Percentiles rank a stretch among this genome's conserved stretches.
Conservation (phyloP, 1,139 yeast species). For the Kurtzmaniella quercitrusa region DNA sequence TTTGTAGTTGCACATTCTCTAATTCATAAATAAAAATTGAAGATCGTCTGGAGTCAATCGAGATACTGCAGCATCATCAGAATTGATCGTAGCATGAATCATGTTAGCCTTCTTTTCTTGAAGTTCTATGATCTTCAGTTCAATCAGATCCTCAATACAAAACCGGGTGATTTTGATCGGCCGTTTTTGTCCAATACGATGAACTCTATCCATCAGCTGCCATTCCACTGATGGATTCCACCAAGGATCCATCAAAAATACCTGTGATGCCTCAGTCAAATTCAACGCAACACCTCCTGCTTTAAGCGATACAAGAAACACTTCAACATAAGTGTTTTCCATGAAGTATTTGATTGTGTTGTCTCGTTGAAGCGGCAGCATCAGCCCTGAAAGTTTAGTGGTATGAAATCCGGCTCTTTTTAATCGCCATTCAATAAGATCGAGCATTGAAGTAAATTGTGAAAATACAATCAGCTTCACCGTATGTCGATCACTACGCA, state of each 20-base stretch:
- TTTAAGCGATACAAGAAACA: constrained; percentile 86
- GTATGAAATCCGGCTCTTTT: constrained; percentile 92
- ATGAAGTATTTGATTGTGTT: constrained; percentile 85
- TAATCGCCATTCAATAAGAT: constrained; percentile 90
- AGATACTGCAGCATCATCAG: constrained; percentile 86
- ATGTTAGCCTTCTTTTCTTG: constrained; percentile 97
- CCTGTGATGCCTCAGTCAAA: constrained; percentile 94
- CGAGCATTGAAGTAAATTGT: constrained; percentile 95
- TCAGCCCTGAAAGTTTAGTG: constrained; percentile 89
- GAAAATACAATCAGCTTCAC: constrained; percentile 95
- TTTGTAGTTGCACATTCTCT: constrained; percentile 7
- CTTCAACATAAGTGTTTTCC: constrained; percentile 90
- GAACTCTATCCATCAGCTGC: constrained; percentile 98
- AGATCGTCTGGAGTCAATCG: constrained; percentile 88
- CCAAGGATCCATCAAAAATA: constrained; percentile 95
- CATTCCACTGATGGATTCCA: constrained; percentile 99
- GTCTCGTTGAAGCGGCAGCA: constrained; percentile 94
- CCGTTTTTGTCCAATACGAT: constrained; percentile 91
- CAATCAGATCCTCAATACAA: constrained; percentile 94
- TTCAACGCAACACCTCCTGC: constrained; percentile 99
- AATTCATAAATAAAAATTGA: constrained; percentile 86
- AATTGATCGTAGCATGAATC: constrained; percentile 94
- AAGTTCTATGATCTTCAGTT: constrained; percentile 87
- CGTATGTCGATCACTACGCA: constrained; percentile 82
- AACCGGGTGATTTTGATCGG: constrained; percentile 93